Evolutionary conservation across 2,329 filamentous ascomycete genomes (phyloP).

Genomic region (Pseudopyricularia javanii): DNA sequence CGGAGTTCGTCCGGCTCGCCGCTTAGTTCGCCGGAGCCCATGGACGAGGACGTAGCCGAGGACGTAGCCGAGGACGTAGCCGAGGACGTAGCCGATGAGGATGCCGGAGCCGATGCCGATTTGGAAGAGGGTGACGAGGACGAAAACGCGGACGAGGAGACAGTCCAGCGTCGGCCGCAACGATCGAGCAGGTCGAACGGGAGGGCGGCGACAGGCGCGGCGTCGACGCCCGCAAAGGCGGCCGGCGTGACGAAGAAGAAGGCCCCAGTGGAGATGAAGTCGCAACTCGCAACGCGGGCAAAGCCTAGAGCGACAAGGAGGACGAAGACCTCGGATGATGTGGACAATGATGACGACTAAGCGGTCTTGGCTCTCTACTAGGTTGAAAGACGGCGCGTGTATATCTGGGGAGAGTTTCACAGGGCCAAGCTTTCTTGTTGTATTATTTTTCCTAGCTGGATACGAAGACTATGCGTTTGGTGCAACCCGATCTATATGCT

Average conservation of each 20-base stretch:
- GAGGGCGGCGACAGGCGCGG: not conserved
- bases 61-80: slow-evolving; percentile 1
- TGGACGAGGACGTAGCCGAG: slow-evolving; percentile 4
- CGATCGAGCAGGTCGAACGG: not conserved
- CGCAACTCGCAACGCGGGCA: slow-evolving; percentile 1
- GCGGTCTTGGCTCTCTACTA: not conserved
- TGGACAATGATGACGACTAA: slow-evolving; percentile 2
- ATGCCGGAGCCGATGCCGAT: not conserved
- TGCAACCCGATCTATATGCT: not conserved
- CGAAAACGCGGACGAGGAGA: not conserved
- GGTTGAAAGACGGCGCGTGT: not conserved
- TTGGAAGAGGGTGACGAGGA: not conserved
- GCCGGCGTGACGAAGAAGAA: slow-evolving; percentile 1
- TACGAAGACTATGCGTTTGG: not conserved
- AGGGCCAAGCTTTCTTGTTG: not conserved
- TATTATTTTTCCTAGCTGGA: not conserved
- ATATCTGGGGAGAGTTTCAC: not conserved
- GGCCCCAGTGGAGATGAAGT: not conserved
- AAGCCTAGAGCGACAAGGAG: slow-evolving; percentile 1
- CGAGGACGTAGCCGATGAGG: slow-evolving; percentile 2
- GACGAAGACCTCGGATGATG: not conserved
- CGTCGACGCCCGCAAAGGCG: not conserved
- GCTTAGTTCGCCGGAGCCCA: slow-evolving; percentile 2
- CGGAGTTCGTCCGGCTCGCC: not conserved
- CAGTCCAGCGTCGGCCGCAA: not conserved